Percentiles rank a stretch among this genome's conserved stretches.
Conservation (phyloP, 1,139 yeast genomes). For the Suhomyces kunorum region DNA sequence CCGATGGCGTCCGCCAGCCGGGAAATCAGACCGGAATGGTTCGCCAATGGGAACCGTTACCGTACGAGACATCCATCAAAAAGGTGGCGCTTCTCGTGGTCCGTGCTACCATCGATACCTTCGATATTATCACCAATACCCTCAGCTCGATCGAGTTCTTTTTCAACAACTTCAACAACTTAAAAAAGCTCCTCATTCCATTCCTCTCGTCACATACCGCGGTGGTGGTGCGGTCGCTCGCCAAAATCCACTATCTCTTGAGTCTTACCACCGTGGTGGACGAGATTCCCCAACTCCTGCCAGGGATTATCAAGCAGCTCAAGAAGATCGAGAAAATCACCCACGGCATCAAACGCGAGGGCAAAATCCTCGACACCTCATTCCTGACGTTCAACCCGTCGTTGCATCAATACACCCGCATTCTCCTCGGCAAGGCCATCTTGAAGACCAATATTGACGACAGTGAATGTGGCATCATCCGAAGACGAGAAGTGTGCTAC, state of each 20-base stretch:
- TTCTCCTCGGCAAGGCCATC: constrained; percentile 46
- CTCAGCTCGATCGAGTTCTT: constrained; percentile 37
- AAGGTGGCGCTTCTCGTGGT: constrained; percentile 24
- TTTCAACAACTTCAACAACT: constrained; percentile 39
- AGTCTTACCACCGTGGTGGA: constrained; percentile 34
- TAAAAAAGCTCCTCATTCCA: constrained; percentile 42
- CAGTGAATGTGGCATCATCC: constrained; percentile 37
- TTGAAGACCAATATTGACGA: constrained; percentile 37
- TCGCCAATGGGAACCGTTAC: constrained; percentile 30
- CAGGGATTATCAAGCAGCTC: constrained; percentile 31
- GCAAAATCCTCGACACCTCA: constrained; percentile 30
- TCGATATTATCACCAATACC: constrained; percentile 26
- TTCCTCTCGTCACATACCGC: constrained; percentile 35
- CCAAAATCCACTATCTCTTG: constrained; percentile 28
- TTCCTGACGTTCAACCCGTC: constrained; percentile 35
- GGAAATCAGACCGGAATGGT: neutral
- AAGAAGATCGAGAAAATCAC: constrained; percentile 41
- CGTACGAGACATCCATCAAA: constrained; percentile 31
- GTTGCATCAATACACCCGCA: constrained; percentile 39
- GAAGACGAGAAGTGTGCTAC: constrained; percentile 42
- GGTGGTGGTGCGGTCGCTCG: constrained; percentile 28
- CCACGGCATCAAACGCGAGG: constrained; percentile 39
- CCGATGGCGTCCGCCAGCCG: constrained; percentile 1
- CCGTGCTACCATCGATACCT: constrained; percentile 24
- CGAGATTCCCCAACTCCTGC: constrained; percentile 25